Conservation (phyloP, 202 grass and related monocot genomes). For the Eragrostis tef region DNA sequence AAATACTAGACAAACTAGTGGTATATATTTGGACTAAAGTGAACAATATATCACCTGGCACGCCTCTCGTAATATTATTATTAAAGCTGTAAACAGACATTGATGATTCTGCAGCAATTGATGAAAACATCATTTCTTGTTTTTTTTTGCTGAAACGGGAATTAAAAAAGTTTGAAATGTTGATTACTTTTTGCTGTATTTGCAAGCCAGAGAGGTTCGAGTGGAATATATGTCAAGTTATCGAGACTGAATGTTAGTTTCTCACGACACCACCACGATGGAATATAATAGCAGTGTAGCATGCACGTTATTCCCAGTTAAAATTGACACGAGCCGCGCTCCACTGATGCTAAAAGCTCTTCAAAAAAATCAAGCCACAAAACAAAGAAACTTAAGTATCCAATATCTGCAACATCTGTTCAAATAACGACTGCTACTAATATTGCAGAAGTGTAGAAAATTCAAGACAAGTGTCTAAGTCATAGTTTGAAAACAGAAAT, state of each 20-base stretch:
- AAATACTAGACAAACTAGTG: slow-evolving; percentile 53
- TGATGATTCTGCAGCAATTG: slow-evolving; percentile 18
- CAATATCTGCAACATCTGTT: slow-evolving; percentile 11
- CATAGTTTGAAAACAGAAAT: background rate
- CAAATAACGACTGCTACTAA: slow-evolving; percentile 1
- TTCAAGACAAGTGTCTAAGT: background rate
- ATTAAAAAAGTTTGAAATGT: background rate
- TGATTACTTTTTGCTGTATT: background rate
- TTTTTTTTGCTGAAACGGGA: no score
- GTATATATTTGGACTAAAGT: slow-evolving; percentile 39
- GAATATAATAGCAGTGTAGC: background rate
- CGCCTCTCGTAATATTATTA: slow-evolving; percentile 24
- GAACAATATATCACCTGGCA: slow-evolving; percentile 26
- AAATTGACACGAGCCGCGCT: background rate
- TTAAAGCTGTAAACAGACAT: slow-evolving; percentile 23
- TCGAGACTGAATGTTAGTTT: background rate
- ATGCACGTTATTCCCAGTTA: background rate
- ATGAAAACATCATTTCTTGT: background rate
- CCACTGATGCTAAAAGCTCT: background rate
- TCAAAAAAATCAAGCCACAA: background rate
- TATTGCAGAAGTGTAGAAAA: slow-evolving; percentile 1
- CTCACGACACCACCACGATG: background rate
- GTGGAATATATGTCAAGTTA: background rate
- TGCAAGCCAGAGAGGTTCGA: background rate
- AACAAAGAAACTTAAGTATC: background rate